These are phyloP conservation scores for Paraphysoderma sedebokerense DNA, from an alignment of 371 early-diverging fungal genomes.

Conservation along the genomic window DNA sequence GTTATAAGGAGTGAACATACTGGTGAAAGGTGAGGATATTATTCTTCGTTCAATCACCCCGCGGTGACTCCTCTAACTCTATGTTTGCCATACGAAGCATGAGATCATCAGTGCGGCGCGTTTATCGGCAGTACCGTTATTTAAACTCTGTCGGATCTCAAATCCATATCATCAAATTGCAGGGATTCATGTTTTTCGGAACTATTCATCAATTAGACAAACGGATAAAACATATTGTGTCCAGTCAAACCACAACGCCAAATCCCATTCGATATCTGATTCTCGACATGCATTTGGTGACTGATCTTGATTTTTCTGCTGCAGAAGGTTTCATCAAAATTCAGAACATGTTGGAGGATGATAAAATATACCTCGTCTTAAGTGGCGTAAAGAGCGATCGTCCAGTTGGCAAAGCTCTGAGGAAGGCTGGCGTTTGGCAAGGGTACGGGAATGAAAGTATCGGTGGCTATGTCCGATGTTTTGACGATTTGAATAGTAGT, in stretches of 20 bases:
- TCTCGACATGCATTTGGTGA: conserved; percentile 71
- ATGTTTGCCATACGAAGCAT: not conserved
- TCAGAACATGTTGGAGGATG: conserved; percentile 44
- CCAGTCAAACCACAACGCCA: conserved; percentile 6
- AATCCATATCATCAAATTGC: conserved; percentile 70
- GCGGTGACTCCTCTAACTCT: not conserved
- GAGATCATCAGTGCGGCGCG: conserved; percentile 72
- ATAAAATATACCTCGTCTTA: conserved; percentile 67
- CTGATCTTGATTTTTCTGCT: conserved; percentile 86
- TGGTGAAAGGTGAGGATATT: conserved; percentile 59
- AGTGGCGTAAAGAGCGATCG: conserved; percentile 46
- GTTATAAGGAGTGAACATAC: conserved; percentile 63
- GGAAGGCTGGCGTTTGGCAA: conserved; percentile 59
- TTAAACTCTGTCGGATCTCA: conserved; percentile 65
- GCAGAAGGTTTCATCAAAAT: conserved; percentile 84
- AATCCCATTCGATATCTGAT: conserved; percentile 34
- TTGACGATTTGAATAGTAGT: conserved; percentile 62
- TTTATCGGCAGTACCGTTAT: conserved; percentile 72
- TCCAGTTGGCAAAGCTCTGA: conserved; percentile 51
- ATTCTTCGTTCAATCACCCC: not conserved
- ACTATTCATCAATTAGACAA: conserved; percentile 74
- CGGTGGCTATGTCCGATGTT: conserved; percentile 40
- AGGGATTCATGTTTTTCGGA: conserved; percentile 90
- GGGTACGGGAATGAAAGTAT: conserved; percentile 18
- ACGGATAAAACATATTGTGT: conserved; percentile 44